Evolutionary conservation across 495 filamentous ascomycete genomes (phyloP).

Genomic region (Xylaria castorea): DNA sequence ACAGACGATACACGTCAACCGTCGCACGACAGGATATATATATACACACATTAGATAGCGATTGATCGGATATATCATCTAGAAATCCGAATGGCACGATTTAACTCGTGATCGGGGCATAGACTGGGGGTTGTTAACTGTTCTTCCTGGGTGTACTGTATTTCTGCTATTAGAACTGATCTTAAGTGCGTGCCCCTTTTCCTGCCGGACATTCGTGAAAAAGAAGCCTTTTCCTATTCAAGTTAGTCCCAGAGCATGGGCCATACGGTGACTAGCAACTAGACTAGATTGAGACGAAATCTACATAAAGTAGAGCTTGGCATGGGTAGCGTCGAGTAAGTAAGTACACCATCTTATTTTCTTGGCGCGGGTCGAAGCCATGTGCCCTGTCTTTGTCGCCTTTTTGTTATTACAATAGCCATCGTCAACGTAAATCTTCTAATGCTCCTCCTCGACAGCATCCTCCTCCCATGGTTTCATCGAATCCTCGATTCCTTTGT

Average conservation of each 20-base stretch:
- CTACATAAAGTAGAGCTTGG: neutral
- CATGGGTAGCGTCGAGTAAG: neutral
- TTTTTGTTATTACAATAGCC: neutral
- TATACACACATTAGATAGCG: neutral
- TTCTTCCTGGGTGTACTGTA: too few species aligned
- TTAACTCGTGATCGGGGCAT: neutral
- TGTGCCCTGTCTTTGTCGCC: neutral
- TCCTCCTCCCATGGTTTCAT: slow-evolving; percentile 27
- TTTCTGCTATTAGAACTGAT: too few species aligned
- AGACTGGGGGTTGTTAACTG: too few species aligned
- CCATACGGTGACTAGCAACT: too few species aligned
- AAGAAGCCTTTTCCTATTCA: too few species aligned
- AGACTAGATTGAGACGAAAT: too few species aligned
- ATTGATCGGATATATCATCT: neutral
- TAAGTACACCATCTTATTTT: too few species aligned
- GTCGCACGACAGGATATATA: neutral
- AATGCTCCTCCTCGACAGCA: slow-evolving; percentile 1
- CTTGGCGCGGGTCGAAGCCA: neutral
- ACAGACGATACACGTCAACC: neutral
- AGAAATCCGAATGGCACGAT: neutral
- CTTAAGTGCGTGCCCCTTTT: too few species aligned
- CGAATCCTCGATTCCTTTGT: slow-evolving; percentile 37
- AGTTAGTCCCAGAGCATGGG: too few species aligned
- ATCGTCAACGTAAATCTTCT: neutral
- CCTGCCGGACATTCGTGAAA: too few species aligned